Base-by-base conservation (phyloP, 345 rosid genomes). In the Cardamine resedifolia region DNA sequence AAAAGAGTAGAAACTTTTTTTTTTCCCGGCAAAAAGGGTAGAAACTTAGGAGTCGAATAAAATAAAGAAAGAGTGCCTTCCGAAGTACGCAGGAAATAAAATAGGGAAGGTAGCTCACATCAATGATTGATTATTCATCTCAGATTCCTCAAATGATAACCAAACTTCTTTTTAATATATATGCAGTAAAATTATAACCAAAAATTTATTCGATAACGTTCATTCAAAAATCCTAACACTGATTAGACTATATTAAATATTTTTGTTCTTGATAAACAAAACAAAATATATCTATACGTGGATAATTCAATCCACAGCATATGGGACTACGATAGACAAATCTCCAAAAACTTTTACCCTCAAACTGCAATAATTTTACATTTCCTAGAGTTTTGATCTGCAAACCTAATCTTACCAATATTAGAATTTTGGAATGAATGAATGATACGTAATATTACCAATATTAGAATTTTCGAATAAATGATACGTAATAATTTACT, bases 71-170 rank as follows among this genome's bases (percentile, higher is more conserved):
- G 74, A 67, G 63, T 59, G 30, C n/a, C 44, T 57, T 65, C 59
- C 1, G 67, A 58, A 30, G 68, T 55, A 74, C 59, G 72, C 60
- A 66, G 34, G 20, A 57, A 1, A 66, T 72, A 31, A 53, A 44
- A 58, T 74, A 59, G 27, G 21, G 48, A 50, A 58, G 79, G 73
- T 68, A 39, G 73, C 61, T 50, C 45, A 59, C 70, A 65, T 68
- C 38, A 51, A 75, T 67, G 61, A 75, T 68, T 67, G 61, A 75
- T 68, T 52, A 30, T 68, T 53, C 58, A 60, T 49, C 31, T 31
- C 56, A 75, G 43, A 68, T 66, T 66, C 72, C 30, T 30, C 47
- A 66, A 50, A 66, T 59, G 20, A 58, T 58, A 58, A 48, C 58
- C 55, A 33, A 8, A 8, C 6, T 2, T 7, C 16, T 2, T 3